These are phyloP conservation scores for Coemansia sp. DNA, from an alignment of 192 early-diverging fungal species.

Conservation along the genomic window DNA sequence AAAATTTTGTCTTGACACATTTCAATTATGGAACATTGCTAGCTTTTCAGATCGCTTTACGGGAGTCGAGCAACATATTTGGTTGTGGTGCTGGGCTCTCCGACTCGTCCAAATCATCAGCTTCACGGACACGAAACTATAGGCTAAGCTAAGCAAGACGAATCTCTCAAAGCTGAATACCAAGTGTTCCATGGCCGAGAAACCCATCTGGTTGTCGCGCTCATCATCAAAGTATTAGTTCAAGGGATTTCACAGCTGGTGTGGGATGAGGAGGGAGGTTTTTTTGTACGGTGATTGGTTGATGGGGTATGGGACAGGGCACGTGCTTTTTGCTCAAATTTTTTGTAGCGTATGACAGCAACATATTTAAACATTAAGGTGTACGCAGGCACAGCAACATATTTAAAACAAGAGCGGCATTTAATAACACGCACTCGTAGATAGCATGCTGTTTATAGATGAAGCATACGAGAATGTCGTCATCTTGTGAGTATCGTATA, in stretches of 20 bases:
- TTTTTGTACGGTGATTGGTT: too few relatives aligned
- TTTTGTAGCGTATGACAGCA: too few relatives aligned
- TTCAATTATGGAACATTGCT: not conserved
- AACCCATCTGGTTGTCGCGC: constrained; percentile 14
- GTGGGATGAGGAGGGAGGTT: too few relatives aligned
- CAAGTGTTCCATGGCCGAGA: not conserved
- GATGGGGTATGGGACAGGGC: too few relatives aligned
- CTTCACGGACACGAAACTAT: not conserved
- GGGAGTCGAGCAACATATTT: constrained; percentile 1
- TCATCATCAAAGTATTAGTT: constrained; percentile 27
- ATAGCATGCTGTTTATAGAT: too few relatives aligned
- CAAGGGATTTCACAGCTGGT: not conserved
- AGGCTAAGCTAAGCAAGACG: constrained; percentile 4
- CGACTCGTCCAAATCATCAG: constrained; percentile 14
- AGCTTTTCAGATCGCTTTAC: constrained; percentile 6
- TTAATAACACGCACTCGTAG: too few relatives aligned
- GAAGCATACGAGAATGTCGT: too few relatives aligned
- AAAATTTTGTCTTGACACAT: constrained; percentile 28
- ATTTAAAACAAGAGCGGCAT: too few relatives aligned
- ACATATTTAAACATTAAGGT: too few relatives aligned
- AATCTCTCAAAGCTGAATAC: constrained; percentile 15
- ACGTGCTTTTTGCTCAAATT: too few relatives aligned
- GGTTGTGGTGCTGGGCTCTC: constrained; percentile 7
- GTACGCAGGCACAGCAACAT: too few relatives aligned
- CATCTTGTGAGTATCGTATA: too few relatives aligned